These are phyloP conservation scores for Pseudogymnoascus sp. DNA, from an alignment of 2,329 filamentous ascomycete species.

Conservation along the genomic window DNA sequence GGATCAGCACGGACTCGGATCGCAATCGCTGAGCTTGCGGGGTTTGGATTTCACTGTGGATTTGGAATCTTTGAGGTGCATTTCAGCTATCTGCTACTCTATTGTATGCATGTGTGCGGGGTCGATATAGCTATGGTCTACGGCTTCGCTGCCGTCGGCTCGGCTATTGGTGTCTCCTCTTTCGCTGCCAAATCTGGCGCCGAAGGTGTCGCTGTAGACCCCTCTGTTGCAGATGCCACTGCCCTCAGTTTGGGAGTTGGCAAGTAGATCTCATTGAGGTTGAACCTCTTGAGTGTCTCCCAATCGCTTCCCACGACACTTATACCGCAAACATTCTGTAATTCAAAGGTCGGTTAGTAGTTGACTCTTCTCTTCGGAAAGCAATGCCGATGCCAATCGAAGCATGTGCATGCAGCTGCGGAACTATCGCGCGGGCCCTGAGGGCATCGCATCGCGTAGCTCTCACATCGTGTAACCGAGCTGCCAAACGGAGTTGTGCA, in stretches of 20 bases:
- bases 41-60: constrained; percentile 3
- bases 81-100: neutral
- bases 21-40: neutral
- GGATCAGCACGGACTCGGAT: neutral
- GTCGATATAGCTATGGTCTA: neutral
- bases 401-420: constrained; percentile 8
- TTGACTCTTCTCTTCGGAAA: neutral
- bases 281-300: constrained; percentile 67
- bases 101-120: neutral
- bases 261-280: constrained; percentile 64
- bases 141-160: neutral
- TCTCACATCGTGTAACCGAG: constrained; percentile 14
- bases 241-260: constrained; percentile 13
- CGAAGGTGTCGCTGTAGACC: neutral
- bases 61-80: neutral
- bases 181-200: neutral
- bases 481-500: constrained; percentile 12
- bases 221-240: constrained; percentile 11
- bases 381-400: constrained; percentile 9
- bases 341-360: constrained; percentile 13
- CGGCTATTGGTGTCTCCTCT: neutral
- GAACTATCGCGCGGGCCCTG: constrained; percentile 6
- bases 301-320: constrained; percentile 66
- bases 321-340: constrained; percentile 65
- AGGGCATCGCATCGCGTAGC: neutral